Percentiles rank a stretch among this genome's conserved stretches.
phyloP scores from a whole-genome alignment of 345 rosid species.

The Syzygium aqueum region DNA sequence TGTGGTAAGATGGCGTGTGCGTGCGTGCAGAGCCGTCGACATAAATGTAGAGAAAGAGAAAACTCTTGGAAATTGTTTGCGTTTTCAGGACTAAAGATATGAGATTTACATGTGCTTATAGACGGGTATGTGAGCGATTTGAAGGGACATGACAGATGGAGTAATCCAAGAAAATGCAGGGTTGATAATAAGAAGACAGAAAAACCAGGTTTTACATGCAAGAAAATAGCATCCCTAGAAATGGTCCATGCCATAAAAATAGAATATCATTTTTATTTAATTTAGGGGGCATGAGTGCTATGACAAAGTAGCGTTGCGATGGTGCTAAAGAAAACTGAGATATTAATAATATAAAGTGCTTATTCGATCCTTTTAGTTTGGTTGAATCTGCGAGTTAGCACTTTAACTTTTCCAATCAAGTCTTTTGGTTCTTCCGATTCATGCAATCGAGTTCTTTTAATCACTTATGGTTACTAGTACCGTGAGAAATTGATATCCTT shows the following conservation, averaged over 20 bases:
- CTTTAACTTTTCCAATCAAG: neutral
- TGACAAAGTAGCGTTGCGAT: neutral
- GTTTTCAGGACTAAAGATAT: neutral
- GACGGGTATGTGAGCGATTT: neutral
- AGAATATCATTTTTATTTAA: neutral
- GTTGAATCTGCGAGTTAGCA: neutral
- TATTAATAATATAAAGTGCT: neutral
- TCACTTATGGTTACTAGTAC: neutral
- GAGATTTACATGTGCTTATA: neutral
- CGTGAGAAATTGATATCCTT: neutral
- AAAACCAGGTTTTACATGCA: neutral
- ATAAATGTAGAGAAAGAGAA: neutral
- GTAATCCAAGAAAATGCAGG: neutral
- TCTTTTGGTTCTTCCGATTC: neutral
- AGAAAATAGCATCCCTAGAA: neutral
- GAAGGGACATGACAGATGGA: neutral
- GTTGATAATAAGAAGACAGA: neutral
- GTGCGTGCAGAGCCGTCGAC: neutral
- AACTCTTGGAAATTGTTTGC: neutral
- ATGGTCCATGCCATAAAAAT: neutral
- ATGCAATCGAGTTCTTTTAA: neutral
- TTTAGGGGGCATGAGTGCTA: neutral
- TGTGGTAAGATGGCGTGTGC: neutral
- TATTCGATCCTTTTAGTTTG: neutral
- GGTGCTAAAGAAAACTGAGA: neutral